Percentiles rank a stretch among this genome's conserved stretches.
These are phyloP conservation scores for Geotrichum cucujoidarum DNA, from an alignment of 1,139 yeast genomes.

Conservation along the genomic window DNA sequence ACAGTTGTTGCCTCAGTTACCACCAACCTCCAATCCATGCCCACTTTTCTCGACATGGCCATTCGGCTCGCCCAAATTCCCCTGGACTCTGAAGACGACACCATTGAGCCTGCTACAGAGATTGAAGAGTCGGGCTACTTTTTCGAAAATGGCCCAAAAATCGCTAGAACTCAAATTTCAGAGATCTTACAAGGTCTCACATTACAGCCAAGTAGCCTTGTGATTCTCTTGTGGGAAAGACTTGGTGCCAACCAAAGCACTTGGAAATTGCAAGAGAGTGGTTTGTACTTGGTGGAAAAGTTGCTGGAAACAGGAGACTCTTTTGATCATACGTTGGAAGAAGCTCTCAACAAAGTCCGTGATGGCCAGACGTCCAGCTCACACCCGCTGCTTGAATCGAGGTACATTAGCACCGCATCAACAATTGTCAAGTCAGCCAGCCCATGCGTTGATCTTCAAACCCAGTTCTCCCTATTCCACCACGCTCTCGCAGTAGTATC, in stretches of 20 bases:
- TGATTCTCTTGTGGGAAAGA: constrained; percentile 10
- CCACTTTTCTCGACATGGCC: constrained; percentile 21
- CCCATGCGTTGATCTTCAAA: no score
- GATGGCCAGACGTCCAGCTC: no score
- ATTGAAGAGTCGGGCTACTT: not conserved
- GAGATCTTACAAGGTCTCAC: no score
- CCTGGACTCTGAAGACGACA: no score
- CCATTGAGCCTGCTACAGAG: no score
- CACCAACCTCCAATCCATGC: not conserved
- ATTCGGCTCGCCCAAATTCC: constrained; percentile 29
- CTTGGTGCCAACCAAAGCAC: not conserved
- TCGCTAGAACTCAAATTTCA: constrained; percentile 27
- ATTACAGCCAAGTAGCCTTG: not conserved
- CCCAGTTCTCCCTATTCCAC: no score
- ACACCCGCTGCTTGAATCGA: no score
- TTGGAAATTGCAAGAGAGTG: constrained; percentile 20
- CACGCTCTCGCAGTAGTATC: constrained; percentile 19
- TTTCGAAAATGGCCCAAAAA: no score
- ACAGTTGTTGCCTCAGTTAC: not conserved
- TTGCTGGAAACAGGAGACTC: constrained; percentile 17
- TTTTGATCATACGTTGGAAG: no score
- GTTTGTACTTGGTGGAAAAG: constrained; percentile 18
- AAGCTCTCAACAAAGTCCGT: no score
- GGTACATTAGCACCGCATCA: no score
- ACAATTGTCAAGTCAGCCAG: no score